Evolutionary conservation across 257 asterid species (phyloP).

Genomic region (Avicennia marina): DNA sequence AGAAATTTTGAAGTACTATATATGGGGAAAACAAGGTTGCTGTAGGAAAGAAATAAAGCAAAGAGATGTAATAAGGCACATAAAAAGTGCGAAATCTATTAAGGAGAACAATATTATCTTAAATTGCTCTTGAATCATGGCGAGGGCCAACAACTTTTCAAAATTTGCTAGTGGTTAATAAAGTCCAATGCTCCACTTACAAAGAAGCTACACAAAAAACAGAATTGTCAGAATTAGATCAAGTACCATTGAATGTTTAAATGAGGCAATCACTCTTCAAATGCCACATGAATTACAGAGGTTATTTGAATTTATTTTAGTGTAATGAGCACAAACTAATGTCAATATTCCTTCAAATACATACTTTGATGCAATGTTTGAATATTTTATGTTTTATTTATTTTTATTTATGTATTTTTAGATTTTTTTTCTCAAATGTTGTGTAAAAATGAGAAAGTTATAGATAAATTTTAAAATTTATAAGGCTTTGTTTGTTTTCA

Average conservation of each 20-base stretch:
- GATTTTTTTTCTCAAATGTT: no score
- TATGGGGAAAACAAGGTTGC: background rate
- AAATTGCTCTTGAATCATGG: slow-evolving; percentile 7
- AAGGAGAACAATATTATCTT: background rate
- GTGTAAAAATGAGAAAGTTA: no score
- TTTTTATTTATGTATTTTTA: no score
- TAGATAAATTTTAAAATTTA: no score
- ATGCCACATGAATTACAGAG: background rate
- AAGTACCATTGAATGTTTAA: background rate
- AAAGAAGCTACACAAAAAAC: slow-evolving; percentile 11
- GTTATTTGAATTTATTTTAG: background rate
- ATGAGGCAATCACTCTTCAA: slow-evolving; percentile 8
- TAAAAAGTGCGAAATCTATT: background rate
- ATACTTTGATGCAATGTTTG: background rate
- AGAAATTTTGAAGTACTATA: background rate
- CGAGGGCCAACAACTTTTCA: slow-evolving; percentile 8
- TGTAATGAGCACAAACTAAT: slow-evolving; percentile 3
- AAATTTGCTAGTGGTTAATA: background rate
- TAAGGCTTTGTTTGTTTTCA: no score
- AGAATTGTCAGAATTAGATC: slow-evolving; percentile 15
- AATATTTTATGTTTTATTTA: no score
- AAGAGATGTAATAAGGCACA: background rate
- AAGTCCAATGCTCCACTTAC: background rate
- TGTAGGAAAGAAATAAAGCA: background rate
- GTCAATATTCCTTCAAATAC: background rate